These are phyloP conservation scores for Arachnomyces sp. DNA, from an alignment of 2,329 filamentous ascomycete genomes.

Conservation along the genomic window DNA sequence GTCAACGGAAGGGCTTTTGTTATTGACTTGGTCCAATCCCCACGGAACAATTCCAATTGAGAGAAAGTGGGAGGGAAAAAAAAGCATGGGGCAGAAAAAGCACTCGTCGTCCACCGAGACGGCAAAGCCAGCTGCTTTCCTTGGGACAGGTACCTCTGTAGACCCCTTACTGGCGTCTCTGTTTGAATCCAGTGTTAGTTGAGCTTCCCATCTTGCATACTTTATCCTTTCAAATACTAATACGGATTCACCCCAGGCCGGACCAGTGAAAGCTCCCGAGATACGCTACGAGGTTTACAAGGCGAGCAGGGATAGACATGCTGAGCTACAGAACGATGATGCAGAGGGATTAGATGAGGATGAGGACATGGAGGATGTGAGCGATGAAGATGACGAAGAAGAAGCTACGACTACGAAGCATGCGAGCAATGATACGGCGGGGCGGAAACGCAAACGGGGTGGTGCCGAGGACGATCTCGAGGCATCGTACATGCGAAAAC, in stretches of 20 bases:
- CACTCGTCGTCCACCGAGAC: too few relatives aligned
- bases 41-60: too few relatives aligned
- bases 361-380: slow-evolving; percentile 35
- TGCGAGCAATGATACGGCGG: slow-evolving; percentile 15
- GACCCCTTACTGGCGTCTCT: slow-evolving; percentile 63
- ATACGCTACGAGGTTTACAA: slow-evolving; percentile 16
- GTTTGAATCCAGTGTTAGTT: slow-evolving; percentile 63
- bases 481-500: slow-evolving; percentile 35
- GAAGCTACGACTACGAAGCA: slow-evolving; percentile 35
- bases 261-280: slow-evolving; percentile 32
- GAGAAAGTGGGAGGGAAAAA: too few relatives aligned
- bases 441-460: slow-evolving; percentile 48
- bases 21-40: too few relatives aligned
- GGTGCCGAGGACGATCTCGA: slow-evolving; percentile 40
- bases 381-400: slow-evolving; percentile 45
- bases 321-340: slow-evolving; percentile 19
- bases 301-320: slow-evolving; percentile 8
- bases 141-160: slow-evolving; percentile 40
- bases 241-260: slow-evolving; percentile 20
- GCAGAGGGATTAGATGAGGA: slow-evolving; percentile 26
- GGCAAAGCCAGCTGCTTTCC: too few relatives aligned
- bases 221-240: background rate
- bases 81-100: too few relatives aligned
- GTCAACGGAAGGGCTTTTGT: too few relatives aligned
- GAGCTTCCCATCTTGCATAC: slow-evolving; percentile 11